phyloP scores from a whole-genome alignment of 2,329 filamentous ascomycete species.

The Sporothrix variecibatus region DNA sequence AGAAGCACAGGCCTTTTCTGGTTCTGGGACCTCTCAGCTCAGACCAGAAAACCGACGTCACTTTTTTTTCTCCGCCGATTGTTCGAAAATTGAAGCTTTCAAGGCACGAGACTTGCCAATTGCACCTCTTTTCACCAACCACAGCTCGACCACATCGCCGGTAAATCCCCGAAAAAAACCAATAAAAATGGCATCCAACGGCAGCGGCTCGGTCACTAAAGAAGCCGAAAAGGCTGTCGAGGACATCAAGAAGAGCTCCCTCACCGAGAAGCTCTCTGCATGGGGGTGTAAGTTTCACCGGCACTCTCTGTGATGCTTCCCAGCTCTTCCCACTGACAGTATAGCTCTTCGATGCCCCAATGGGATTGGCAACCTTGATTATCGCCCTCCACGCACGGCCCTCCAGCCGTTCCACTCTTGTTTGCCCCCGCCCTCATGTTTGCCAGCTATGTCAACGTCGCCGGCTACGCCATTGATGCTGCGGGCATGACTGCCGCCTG shows the following conservation, averaged over 20 bases:
- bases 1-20: background rate
- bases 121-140: background rate
- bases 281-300: slow-evolving; percentile 34
- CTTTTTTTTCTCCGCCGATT: background rate
- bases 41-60: slow-evolving; percentile 17
- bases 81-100: background rate
- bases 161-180: background rate
- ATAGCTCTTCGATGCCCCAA: slow-evolving; percentile 57
- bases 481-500: slow-evolving; percentile 59
- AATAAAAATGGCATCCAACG: background rate
- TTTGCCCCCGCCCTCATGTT: slow-evolving; percentile 57
- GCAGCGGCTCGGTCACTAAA: background rate
- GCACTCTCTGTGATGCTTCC: background rate
- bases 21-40: background rate
- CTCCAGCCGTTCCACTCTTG: slow-evolving; percentile 51
- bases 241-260: slow-evolving; percentile 21
- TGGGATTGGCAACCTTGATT: slow-evolving; percentile 58
- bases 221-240: background rate
- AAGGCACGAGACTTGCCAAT: background rate
- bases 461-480: slow-evolving; percentile 58
- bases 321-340: slow-evolving; percentile 40
- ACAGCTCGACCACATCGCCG: background rate
- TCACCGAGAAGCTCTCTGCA: slow-evolving; percentile 31
- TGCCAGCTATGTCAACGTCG: slow-evolving; percentile 60
- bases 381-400: slow-evolving; percentile 59